A percentile compares a stretch with the other conserved stretches of the same genome.
phyloP scores from a whole-genome alignment of 495 filamentous ascomycete species.

The Platismatia glauca region DNA sequence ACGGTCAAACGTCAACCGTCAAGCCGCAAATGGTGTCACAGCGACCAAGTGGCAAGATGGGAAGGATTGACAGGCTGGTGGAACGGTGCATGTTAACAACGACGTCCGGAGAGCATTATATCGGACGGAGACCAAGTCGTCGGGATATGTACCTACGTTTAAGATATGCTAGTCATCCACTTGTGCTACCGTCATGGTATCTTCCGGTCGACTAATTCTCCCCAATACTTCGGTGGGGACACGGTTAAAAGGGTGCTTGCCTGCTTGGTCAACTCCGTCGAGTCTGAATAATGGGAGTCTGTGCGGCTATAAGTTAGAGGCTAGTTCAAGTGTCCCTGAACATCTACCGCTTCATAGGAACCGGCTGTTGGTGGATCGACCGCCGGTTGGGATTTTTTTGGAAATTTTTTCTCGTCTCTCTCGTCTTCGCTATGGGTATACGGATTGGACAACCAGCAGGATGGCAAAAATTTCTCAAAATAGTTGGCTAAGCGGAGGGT shows the following conservation, averaged over 20 bases:
- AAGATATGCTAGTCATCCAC: slow-evolving; percentile 8
- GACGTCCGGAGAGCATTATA: neutral
- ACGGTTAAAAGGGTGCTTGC: neutral
- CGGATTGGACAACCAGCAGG: too few species aligned
- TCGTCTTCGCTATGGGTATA: neutral
- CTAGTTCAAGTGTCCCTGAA: slow-evolving; percentile 8
- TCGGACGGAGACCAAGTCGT: neutral
- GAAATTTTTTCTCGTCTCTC: neutral
- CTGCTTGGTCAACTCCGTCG: neutral
- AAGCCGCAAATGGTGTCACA: neutral
- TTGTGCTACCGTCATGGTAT: neutral
- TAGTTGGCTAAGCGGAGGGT: neutral
- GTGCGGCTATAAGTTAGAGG: slow-evolving; percentile 13
- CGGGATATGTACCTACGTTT: slow-evolving; percentile 9
- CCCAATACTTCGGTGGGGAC: neutral
- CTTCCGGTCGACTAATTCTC: slow-evolving; percentile 6
- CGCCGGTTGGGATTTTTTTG: neutral
- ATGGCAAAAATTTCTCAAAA: neutral
- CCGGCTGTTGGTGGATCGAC: slow-evolving; percentile 10
- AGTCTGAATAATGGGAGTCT: slow-evolving; percentile 9
- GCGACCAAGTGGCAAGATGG: neutral
- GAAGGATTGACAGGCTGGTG: neutral
- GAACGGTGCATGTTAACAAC: neutral
- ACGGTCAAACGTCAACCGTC: neutral
- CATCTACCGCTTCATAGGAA: slow-evolving; percentile 6